Evolutionary conservation across 371 early-diverging fungal genomes (phyloP).

Genomic region (Entomophthora muscae): DNA sequence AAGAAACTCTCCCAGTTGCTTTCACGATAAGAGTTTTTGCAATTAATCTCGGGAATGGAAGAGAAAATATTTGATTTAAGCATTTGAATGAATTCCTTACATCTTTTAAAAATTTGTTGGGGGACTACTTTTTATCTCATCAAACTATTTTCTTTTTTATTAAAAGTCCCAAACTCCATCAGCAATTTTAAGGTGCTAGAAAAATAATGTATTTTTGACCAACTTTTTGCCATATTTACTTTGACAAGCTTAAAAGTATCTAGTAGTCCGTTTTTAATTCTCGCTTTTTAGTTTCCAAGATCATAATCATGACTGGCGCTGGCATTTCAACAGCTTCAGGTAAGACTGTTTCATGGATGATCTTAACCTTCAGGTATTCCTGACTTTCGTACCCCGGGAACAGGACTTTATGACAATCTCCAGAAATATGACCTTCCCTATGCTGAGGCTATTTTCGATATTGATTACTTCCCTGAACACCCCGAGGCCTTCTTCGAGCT

Average conservation of each 20-base stretch:
- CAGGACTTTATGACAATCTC: conserved; percentile 84
- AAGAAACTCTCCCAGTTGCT: too few relatives aligned
- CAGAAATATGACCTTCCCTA: conserved; percentile 70
- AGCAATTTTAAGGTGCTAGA: neutral
- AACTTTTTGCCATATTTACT: neutral
- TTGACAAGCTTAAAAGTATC: too few relatives aligned
- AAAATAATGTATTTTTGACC: neutral
- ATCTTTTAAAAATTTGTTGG: too few relatives aligned
- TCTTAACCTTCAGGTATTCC: conserved; percentile 32
- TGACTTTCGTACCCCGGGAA: conserved; percentile 80
- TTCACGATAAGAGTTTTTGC: too few relatives aligned
- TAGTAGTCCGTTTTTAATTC: too few relatives aligned
- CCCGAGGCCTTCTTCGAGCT: conserved; percentile 84
- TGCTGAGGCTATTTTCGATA: conserved; percentile 87
- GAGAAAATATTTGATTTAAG: too few relatives aligned
- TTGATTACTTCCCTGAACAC: conserved; percentile 64
- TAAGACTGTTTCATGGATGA: conserved; percentile 15
- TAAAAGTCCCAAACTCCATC: neutral
- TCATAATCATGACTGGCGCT: conserved; percentile 87
- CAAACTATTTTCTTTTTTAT: neutral
- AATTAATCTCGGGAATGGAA: too few relatives aligned
- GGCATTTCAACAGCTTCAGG: conserved; percentile 89
- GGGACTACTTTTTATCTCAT: neutral
- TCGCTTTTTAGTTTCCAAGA: conserved; percentile 46
- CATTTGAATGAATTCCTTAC: too few relatives aligned